Evolutionary conservation across 139 green algal genomes (phyloP), one percentile per base, ranked within the genome.

Genomic region (Closterium sp.): DNA sequence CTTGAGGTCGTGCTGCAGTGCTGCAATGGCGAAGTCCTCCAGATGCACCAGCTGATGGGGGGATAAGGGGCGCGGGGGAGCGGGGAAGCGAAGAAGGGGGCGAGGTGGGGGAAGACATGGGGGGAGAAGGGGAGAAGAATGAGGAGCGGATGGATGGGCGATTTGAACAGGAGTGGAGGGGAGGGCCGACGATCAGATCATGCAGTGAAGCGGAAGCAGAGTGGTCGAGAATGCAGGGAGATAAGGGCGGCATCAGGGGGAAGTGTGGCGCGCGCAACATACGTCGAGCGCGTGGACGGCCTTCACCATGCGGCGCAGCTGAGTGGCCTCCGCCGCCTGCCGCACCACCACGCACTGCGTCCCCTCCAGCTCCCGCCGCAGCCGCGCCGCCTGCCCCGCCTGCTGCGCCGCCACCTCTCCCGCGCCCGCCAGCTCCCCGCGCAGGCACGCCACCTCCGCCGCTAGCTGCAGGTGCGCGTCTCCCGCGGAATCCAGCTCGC

Each of bases 1-100:
- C 34, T 94, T 93, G 28, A 94, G 89, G 31, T 94, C 91, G 27
- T 94, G 28, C 31, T 94, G 91, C 2, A 94, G 7, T 6, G 91
- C 91, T 13, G n/a, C n/a, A 3, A 94, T 93, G 27, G 91, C 88
- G 70, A 94, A 94, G 70, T 94, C 91, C 79, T 94, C 91, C 88
- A 94, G 88, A 62, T 94, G 91, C 34, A 93, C 38, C 89, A 92
- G 90, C 90, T 92, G 88, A 24, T 21, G 27, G 24, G 31, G 30
- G 73, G 2, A n/a, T 0, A 0, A 10, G 42, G 38, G 30, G 30
- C 19, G 30, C 50, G 30, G 11, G 89, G 31, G 38, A n/a, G n/a
- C n/a, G n/a, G n/a, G n/a, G n/a, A n/a, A n/a, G n/a, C n/a, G n/a
- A n/a, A n/a, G n/a, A n/a, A n/a, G n/a, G n/a, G n/a, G n/a, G n/a